Evolutionary conservation across 2,329 filamentous ascomycete genomes (phyloP).

Genomic region (Exserohilum turcica): DNA sequence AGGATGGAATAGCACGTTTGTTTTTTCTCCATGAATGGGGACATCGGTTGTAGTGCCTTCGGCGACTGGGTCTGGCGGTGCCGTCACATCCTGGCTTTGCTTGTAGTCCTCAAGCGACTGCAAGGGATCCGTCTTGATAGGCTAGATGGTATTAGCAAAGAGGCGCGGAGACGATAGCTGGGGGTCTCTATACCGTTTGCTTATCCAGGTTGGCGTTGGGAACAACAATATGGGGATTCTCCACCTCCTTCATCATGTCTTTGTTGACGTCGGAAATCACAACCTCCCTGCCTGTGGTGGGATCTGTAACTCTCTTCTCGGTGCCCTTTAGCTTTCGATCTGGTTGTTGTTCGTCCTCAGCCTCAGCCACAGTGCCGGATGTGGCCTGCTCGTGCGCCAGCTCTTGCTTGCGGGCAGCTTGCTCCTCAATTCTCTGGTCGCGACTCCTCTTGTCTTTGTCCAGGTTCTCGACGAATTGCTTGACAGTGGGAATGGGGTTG

Average conservation of each 20-base stretch:
- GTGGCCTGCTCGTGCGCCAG: not conserved
- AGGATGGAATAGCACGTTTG: slow-evolving; percentile 93
- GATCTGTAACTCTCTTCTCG: slow-evolving; percentile 74
- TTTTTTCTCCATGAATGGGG: slow-evolving; percentile 94
- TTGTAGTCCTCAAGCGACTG: slow-evolving; percentile 83
- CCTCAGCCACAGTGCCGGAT: too few relatives aligned
- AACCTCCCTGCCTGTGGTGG: slow-evolving; percentile 83
- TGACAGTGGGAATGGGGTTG: slow-evolving; percentile 87
- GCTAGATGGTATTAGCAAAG: slow-evolving; percentile 33
- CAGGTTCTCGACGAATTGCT: slow-evolving; percentile 78
- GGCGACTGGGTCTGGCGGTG: slow-evolving; percentile 84
- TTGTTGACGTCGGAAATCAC: slow-evolving; percentile 81
- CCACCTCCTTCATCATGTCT: slow-evolving; percentile 70
- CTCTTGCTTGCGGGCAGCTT: slow-evolving; percentile 39
- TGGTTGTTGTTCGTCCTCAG: slow-evolving; percentile 51
- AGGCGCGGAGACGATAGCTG: not conserved
- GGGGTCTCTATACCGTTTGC: slow-evolving; percentile 59
- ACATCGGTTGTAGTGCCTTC: slow-evolving; percentile 88
- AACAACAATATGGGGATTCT: slow-evolving; percentile 76
- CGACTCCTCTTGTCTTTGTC: slow-evolving; percentile 79
- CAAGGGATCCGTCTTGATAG: slow-evolving; percentile 70
- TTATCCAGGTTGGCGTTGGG: slow-evolving; percentile 89
- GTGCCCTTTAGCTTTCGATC: slow-evolving; percentile 54
- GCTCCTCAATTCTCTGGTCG: slow-evolving; percentile 71
- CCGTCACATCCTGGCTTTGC: slow-evolving; percentile 82